These are phyloP conservation scores for Escovopsis sp. DNA, from an alignment of 2,329 filamentous ascomycete genomes.

Conservation along the genomic window DNA sequence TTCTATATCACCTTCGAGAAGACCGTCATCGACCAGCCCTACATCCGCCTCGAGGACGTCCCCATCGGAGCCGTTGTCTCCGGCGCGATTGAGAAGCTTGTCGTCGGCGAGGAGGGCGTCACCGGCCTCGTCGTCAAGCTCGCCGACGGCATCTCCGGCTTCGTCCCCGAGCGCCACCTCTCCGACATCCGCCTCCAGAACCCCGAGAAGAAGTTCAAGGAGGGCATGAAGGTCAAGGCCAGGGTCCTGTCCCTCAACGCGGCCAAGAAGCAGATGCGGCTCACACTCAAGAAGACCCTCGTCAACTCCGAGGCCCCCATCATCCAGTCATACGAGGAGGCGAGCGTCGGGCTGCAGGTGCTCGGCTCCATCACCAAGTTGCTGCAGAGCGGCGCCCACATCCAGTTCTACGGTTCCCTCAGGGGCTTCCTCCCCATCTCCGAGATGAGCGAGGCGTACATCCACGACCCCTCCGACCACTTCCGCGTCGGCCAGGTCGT, in stretches of 20 bases:
- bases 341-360: slow-evolving; percentile 59
- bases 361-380: slow-evolving; percentile 81
- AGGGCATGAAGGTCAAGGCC: slow-evolving; percentile 70
- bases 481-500: slow-evolving; percentile 86
- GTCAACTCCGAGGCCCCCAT: slow-evolving; percentile 76
- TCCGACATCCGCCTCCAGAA: slow-evolving; percentile 78
- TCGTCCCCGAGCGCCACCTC: slow-evolving; percentile 77
- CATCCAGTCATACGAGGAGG: slow-evolving; percentile 62
- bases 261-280: slow-evolving; percentile 60
- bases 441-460: slow-evolving; percentile 97
- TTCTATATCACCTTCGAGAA: slow-evolving; percentile 77
- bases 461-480: slow-evolving; percentile 75
- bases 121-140: slow-evolving; percentile 70
- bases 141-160: slow-evolving; percentile 73
- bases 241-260: slow-evolving; percentile 69
- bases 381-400: slow-evolving; percentile 61
- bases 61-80: slow-evolving; percentile 66
- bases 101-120: slow-evolving; percentile 64
- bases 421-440: slow-evolving; percentile 80
- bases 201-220: slow-evolving; percentile 90
- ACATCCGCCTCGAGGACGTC: slow-evolving; percentile 83
- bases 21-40: slow-evolving; percentile 70
- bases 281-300: slow-evolving; percentile 89
- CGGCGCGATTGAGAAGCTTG: slow-evolving; percentile 69
- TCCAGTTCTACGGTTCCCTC: slow-evolving; percentile 80